Percentiles rank a stretch among this genome's conserved stretches.
These are phyloP conservation scores for Buxus sempervirens DNA, from an alignment of 164 flowering plant genomes.

Conservation along the genomic window DNA sequence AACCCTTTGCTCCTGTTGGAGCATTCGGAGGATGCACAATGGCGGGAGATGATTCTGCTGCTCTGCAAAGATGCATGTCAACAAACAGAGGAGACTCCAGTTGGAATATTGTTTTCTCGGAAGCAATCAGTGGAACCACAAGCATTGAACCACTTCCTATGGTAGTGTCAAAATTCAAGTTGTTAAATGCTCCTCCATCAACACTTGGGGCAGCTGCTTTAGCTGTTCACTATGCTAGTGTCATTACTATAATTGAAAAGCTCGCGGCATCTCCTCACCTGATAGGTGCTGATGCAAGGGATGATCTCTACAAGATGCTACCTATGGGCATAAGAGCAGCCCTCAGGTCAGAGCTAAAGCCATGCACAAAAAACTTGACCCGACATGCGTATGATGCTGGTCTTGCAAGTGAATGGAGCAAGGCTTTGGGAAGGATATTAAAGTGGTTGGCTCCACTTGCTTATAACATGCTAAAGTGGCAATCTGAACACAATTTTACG, in stretches of 20 bases:
- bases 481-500: slow-evolving; percentile 1
- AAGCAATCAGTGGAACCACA: no score
- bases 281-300: slow-evolving; percentile 1
- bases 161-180: not conserved
- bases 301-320: slow-evolving; percentile 5
- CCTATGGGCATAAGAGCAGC: not conserved
- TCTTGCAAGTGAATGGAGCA: slow-evolving; percentile 3
- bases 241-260: slow-evolving; percentile 5
- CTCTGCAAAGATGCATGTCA: no score
- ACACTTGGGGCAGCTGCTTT: slow-evolving; percentile 6
- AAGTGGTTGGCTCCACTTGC: no score
- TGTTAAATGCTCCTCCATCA: not conserved
- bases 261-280: not conserved
- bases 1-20: no score
- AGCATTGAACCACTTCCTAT: no score
- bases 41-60: no score
- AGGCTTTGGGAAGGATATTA: not conserved
- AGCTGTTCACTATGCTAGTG: slow-evolving; percentile 3
- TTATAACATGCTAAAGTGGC: slow-evolving; percentile 9
- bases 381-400: not conserved
- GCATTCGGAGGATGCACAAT: no score
- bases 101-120: no score
- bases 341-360: not conserved
- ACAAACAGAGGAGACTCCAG: no score
- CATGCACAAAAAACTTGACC: not conserved